Evolutionary conservation across 345 rosid genomes (phyloP), one percentile per base, ranked within the genome.

Genomic region (Eucalyptus brandiana): DNA sequence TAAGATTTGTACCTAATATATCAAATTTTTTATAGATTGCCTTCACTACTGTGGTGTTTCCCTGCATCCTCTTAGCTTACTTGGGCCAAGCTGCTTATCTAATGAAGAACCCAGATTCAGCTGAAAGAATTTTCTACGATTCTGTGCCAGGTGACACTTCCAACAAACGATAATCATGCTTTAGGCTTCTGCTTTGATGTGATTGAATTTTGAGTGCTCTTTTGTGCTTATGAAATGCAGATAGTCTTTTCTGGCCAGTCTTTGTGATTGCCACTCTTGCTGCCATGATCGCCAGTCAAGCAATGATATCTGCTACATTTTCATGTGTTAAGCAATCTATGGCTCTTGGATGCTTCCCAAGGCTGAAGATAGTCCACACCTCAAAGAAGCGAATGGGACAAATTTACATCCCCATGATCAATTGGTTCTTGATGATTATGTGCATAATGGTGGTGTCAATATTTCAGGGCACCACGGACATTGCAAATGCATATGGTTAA

Each of bases 241-340:
- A 65, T 53, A 91, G 92, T 90, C 93, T 98, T 88, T 98, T 98
- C 92, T 97, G 99, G 99, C 99, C 97, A 4, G 96, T 98, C 90
- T 95, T 98, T 72, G 94, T 94, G 88, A 86, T 97, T 86, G 99
- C 99, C 48, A 93, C 99, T 26, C 88, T 97, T 21, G 99, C 99
- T 9, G 99, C 99, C 32, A 96, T 94, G 96, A 98, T 98, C 90
- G 98, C 99, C 47, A 98, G 99, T 91, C 99, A 98, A 93, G 99
- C 98, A n/a, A 98, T 98, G 99, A 98, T 98, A 89, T 98, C 99
- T 58, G 99, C 99, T 50, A 97, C 99, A 80, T 98, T 97, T 92
- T 98, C 99, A 34, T 98, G 98, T 17, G 96, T 96, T 53, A 98
- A 98, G 91, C 99, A 98, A 88, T 93, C 99, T 50, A 98, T 96